Conservation (phyloP, 2,329 filamentous ascomycete species). For the Pseudopyricularia cyperi region DNA sequence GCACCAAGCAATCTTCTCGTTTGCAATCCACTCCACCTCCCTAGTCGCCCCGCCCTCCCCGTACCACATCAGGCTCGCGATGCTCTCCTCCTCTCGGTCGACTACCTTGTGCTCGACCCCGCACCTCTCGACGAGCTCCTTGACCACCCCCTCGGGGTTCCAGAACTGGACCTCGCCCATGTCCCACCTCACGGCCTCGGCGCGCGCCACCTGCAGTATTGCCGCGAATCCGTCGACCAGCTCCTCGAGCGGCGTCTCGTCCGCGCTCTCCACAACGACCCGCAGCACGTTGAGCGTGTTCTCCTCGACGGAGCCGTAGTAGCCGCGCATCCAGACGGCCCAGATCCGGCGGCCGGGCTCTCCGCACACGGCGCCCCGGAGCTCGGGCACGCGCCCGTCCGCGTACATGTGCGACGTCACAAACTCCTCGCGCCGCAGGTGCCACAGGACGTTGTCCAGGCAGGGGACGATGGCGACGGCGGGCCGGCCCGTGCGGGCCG, state of each 20-base stretch:
- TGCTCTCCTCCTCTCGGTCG: constrained; percentile 50
- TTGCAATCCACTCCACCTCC: constrained; percentile 57
- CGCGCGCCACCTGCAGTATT: constrained; percentile 53
- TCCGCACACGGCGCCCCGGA: constrained; percentile 59
- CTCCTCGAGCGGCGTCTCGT: constrained; percentile 26
- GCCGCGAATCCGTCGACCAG: constrained; percentile 42
- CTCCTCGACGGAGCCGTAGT: constrained; percentile 42
- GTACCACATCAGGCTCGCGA: constrained; percentile 62
- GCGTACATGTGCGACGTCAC: constrained; percentile 50
- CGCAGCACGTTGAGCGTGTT: constrained; percentile 61
- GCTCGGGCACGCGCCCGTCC: constrained; percentile 31
- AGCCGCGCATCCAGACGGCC: constrained; percentile 60
- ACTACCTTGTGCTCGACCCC: constrained; percentile 36
- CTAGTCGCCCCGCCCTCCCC: constrained; percentile 26
- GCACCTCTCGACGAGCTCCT: constrained; percentile 29
- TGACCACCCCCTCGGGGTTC: constrained; percentile 56
- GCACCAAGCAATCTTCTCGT: constrained; percentile 72
- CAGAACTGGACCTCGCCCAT: constrained; percentile 64
- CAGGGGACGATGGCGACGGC: constrained; percentile 58
- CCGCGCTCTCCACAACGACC: constrained; percentile 39
- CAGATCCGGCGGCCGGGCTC: constrained; percentile 51
- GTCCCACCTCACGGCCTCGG: constrained; percentile 58
- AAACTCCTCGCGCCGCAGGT: constrained; percentile 70
- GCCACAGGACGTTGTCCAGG: constrained; percentile 57
- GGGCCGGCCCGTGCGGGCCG: constrained; percentile 14